These are phyloP conservation scores for Sphaerostilbella broomeana DNA, from an alignment of 2,329 filamentous ascomycete genomes.

Conservation along the genomic window DNA sequence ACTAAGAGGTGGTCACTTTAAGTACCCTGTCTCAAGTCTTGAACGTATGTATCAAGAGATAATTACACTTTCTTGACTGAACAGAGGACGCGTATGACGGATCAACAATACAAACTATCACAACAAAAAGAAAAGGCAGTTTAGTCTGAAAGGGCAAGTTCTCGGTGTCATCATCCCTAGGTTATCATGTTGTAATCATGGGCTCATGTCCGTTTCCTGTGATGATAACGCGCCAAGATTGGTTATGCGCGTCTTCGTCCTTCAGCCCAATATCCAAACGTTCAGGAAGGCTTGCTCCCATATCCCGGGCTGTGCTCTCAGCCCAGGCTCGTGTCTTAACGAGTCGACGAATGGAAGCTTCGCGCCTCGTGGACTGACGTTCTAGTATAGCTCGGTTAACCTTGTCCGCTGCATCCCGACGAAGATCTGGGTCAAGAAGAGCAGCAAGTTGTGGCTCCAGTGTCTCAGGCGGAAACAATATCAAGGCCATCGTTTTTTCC, in stretches of 20 bases:
- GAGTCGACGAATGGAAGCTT: conserved; percentile 75
- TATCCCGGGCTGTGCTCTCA: conserved; percentile 53
- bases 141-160: no score
- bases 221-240: conserved; percentile 17
- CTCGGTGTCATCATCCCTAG: no score
- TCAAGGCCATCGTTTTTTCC: conserved; percentile 85
- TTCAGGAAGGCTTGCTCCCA: conserved; percentile 26
- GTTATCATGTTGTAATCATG: conserved; percentile 49
- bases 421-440: conserved; percentile 71
- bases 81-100: no score
- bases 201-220: conserved; percentile 40
- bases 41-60: no score
- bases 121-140: no score
- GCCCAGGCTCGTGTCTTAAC: conserved; percentile 81
- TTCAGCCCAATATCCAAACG: conserved; percentile 32
- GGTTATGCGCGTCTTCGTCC: conserved; percentile 29
- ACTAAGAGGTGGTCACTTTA: no score
- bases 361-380: conserved; percentile 63
- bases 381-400: conserved; percentile 86
- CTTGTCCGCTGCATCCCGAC: conserved; percentile 73
- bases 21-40: no score
- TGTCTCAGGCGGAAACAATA: conserved; percentile 80
- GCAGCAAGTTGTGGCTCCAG: conserved; percentile 69
- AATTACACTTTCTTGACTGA: no score
- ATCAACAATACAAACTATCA: no score